phyloP scores from a whole-genome alignment of 208 protist species.

The Leishmania braziliensis region DNA sequence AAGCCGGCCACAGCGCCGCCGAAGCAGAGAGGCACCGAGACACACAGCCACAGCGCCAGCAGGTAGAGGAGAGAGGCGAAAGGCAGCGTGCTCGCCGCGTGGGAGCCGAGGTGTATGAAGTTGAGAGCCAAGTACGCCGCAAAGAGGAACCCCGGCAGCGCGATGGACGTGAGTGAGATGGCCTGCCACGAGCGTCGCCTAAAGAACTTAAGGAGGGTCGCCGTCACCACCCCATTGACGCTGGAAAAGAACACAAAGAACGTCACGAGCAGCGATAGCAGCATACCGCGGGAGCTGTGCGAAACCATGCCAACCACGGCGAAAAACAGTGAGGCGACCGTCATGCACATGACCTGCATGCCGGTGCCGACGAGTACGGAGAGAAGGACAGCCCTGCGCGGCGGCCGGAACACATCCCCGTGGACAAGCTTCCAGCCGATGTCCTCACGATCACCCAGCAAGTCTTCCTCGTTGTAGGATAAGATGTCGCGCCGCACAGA shows the following conservation, averaged over 20 bases:
- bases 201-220: slow-evolving; percentile 74
- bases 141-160: slow-evolving; percentile 60
- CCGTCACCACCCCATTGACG: slow-evolving; percentile 85
- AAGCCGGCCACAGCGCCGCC: slow-evolving; percentile 91
- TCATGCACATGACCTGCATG: slow-evolving; percentile 88
- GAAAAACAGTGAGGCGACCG: slow-evolving; percentile 57
- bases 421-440: slow-evolving; percentile 94
- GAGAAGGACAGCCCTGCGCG: slow-evolving; percentile 72
- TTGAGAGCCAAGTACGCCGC: slow-evolving; percentile 55
- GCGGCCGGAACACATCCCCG: slow-evolving; percentile 95
- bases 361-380: slow-evolving; percentile 87
- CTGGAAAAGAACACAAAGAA: slow-evolving; percentile 63
- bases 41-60: slow-evolving; percentile 73
- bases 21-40: slow-evolving; percentile 94
- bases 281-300: slow-evolving; percentile 81
- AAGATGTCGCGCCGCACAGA: slow-evolving; percentile 92
- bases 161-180: slow-evolving; percentile 47
- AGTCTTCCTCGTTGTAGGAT: slow-evolving; percentile 83
- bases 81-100: slow-evolving; percentile 53
- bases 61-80: slow-evolving; percentile 44
- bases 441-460: slow-evolving; percentile 80
- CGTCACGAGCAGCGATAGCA: slow-evolving; percentile 67
- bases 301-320: slow-evolving; percentile 93
- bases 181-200: slow-evolving; percentile 82
- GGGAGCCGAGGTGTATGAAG: slow-evolving; percentile 45